These are phyloP conservation scores for Candida silvicultrix DNA, from an alignment of 805 yeast genomes.

Conservation along the genomic window DNA sequence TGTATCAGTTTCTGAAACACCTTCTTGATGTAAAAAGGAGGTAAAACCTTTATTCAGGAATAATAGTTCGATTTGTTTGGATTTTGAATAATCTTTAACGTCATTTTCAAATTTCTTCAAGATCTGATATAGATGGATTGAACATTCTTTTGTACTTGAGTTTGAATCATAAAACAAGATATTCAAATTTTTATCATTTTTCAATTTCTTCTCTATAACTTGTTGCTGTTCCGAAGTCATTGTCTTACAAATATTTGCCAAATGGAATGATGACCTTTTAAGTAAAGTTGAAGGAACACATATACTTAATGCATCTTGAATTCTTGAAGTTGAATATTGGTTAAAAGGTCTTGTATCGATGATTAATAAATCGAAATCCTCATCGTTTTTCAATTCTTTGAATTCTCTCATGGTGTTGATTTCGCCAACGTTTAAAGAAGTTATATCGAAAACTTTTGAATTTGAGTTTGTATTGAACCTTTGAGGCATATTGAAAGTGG, in stretches of 20 bases:
- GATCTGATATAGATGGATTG: constrained; percentile 20
- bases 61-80: constrained; percentile 10
- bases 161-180: constrained; percentile 19
- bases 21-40: constrained; percentile 7
- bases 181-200: constrained; percentile 5
- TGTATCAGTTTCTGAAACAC: neutral
- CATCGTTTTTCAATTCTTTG: neutral
- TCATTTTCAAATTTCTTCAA: constrained; percentile 19
- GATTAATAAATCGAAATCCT: constrained; percentile 8
- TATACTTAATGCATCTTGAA: constrained; percentile 60
- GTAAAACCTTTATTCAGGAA: constrained; percentile 18
- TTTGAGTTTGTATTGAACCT: neutral
- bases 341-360: constrained; percentile 76
- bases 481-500: neutral
- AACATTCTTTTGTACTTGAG: constrained; percentile 17
- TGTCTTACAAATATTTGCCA: constrained; percentile 21
- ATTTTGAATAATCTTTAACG: constrained; percentile 1
- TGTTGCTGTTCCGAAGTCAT: constrained; percentile 19
- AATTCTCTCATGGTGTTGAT: constrained; percentile 9
- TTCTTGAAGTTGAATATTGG: constrained; percentile 56
- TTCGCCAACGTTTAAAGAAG: neutral
- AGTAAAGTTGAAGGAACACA: constrained; percentile 86
- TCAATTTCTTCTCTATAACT: constrained; percentile 8
- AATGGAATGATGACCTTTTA: constrained; percentile 40
- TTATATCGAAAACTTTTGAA: neutral